phyloP scores from a whole-genome alignment of 331 rosid species.

The Ulmus americana region DNA sequence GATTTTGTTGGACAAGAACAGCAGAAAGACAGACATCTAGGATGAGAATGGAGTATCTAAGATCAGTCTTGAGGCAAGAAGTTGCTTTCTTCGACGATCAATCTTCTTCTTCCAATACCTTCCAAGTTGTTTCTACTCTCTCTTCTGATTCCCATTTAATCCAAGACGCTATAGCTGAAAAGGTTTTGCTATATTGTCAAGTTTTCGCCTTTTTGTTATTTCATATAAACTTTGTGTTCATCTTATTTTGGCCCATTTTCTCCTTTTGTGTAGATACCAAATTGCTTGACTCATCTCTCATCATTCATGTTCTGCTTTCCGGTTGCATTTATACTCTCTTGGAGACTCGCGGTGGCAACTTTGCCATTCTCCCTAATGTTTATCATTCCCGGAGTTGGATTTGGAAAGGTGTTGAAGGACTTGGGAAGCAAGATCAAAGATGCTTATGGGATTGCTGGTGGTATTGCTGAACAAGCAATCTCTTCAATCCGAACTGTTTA shows the following conservation, averaged over 20 bases:
- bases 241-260: background rate
- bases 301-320: constrained; percentile 47
- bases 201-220: background rate
- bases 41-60: constrained; percentile 62
- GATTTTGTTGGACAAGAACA: constrained; percentile 76
- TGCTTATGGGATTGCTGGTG: constrained; percentile 57
- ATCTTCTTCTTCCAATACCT: constrained; percentile 46
- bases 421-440: constrained; percentile 43
- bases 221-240: background rate
- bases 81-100: constrained; percentile 68
- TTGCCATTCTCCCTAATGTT: constrained; percentile 62
- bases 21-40: constrained; percentile 73
- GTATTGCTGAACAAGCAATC: constrained; percentile 74
- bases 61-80: constrained; percentile 65
- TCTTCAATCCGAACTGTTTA: constrained; percentile 65
- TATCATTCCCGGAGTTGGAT: constrained; percentile 58
- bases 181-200: constrained; percentile 31
- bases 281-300: constrained; percentile 47
- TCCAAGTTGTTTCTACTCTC: constrained; percentile 57
- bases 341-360: constrained; percentile 68
- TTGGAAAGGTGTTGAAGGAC: constrained; percentile 47
- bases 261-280: constrained; percentile 45
- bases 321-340: constrained; percentile 50
- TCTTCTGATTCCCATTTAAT: constrained; percentile 67
- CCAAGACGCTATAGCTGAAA: constrained; percentile 64